phyloP scores from a whole-genome alignment of 768 basidiomycete genomes.

The Ephemerocybe angulata region DNA sequence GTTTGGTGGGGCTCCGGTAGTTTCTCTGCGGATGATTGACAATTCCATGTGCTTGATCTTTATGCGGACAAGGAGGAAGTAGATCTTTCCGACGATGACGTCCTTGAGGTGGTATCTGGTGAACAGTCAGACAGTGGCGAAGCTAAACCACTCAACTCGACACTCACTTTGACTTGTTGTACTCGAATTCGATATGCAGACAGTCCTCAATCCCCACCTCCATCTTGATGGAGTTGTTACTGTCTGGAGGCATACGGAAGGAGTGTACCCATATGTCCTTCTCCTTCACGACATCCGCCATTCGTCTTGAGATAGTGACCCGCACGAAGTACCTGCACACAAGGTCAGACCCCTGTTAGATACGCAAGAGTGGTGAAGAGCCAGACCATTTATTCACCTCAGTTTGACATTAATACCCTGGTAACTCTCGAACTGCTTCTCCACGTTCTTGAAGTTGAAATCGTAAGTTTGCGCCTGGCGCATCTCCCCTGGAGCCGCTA shows the following conservation, averaged over 20 bases:
- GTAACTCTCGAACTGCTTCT: slow-evolving; percentile 98
- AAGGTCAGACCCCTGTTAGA: slow-evolving; percentile 7
- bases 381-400: slow-evolving; percentile 50
- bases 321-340: slow-evolving; percentile 80
- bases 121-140: background rate
- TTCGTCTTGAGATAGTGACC: slow-evolving; percentile 83
- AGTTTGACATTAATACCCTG: slow-evolving; percentile 98
- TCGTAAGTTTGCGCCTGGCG: slow-evolving; percentile 94
- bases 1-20: slow-evolving; percentile 96
- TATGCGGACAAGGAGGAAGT: slow-evolving; percentile 96
- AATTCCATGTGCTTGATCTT: slow-evolving; percentile 99
- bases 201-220: slow-evolving; percentile 99
- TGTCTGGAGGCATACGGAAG: slow-evolving; percentile 97
- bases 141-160: slow-evolving; percentile 8
- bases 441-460: slow-evolving; percentile 97
- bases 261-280: slow-evolving; percentile 97
- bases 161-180: slow-evolving; percentile 96
- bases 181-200: slow-evolving; percentile 98
- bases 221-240: slow-evolving; percentile 99
- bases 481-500: slow-evolving; percentile 96
- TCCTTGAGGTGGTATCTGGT: slow-evolving; percentile 95
- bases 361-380: background rate
- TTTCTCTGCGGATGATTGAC: slow-evolving; percentile 95
- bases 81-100: slow-evolving; percentile 99
- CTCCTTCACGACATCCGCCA: slow-evolving; percentile 93